Evolutionary conservation across 805 yeast species (phyloP).

Genomic region (Saccharomycopsis oosterbeekiorum): DNA sequence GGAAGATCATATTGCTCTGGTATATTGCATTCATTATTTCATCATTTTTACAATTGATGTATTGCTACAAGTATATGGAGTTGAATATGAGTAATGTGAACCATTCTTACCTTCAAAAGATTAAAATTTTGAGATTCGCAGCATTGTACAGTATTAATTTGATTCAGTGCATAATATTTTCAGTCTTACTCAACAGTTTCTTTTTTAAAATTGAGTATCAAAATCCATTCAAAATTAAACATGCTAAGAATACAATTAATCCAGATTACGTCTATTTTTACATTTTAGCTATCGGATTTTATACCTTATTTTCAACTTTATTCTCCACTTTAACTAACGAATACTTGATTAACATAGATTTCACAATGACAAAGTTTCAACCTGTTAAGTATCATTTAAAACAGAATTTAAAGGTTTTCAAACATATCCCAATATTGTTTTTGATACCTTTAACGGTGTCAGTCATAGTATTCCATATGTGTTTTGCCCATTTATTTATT

Average conservation of each 20-base stretch:
- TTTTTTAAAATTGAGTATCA: conserved; percentile 3
- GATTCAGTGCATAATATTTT: background rate
- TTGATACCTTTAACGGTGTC: background rate
- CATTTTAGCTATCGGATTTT: conserved; percentile 1
- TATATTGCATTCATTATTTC: background rate
- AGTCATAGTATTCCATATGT: background rate
- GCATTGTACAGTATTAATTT: background rate
- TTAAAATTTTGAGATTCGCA: background rate
- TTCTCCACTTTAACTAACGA: conserved; percentile 9
- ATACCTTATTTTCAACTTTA: background rate
- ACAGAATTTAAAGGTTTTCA: background rate
- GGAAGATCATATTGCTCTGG: background rate
- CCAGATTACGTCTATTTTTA: conserved; percentile 8
- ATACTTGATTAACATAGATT: conserved; percentile 3
- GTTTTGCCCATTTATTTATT: background rate
- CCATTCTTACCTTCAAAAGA: background rate
- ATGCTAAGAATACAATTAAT: conserved; percentile 12
- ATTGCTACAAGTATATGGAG: conserved; percentile 1
- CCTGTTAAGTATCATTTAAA: background rate
- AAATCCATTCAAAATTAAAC: conserved; percentile 5
- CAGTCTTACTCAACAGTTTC: background rate
- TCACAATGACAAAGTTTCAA: background rate
- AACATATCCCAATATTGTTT: background rate
- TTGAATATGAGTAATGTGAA: conserved; percentile 8
- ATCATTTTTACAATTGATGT: background rate